Evolutionary conservation across 2,329 filamentous ascomycete genomes (phyloP).

Genomic region (Beauveria sp.): DNA sequence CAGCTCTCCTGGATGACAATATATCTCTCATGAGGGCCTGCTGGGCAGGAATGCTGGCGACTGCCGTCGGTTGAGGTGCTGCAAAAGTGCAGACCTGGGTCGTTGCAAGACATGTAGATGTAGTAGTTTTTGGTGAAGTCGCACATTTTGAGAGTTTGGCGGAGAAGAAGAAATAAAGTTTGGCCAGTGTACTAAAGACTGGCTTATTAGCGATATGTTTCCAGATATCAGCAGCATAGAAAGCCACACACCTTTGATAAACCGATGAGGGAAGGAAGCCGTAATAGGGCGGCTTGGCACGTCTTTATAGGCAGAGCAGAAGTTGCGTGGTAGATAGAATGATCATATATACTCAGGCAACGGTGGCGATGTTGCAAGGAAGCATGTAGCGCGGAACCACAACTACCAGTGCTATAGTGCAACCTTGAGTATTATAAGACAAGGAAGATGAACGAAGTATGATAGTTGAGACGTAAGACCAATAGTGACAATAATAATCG

Average conservation of each 20-base stretch:
- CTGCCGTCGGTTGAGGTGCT: constrained; percentile 61
- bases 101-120: constrained; percentile 63
- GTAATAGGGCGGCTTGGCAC: background rate
- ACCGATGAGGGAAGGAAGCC: background rate
- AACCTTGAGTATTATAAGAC: background rate
- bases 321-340: background rate
- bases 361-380: background rate
- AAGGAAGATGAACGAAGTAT: background rate
- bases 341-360: background rate
- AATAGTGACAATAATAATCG: background rate
- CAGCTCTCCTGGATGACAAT: constrained; percentile 61
- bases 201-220: background rate
- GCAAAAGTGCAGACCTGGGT: constrained; percentile 65
- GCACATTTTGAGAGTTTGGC: constrained; percentile 37
- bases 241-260: background rate
- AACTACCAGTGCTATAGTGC: background rate
- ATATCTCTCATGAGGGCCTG: constrained; percentile 65
- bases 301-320: background rate
- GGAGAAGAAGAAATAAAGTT: background rate
- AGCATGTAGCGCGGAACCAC: background rate
- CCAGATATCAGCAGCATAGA: background rate
- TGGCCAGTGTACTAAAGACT: background rate
- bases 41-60: constrained; percentile 49
- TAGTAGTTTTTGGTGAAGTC: constrained; percentile 70
- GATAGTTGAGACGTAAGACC: background rate